phyloP scores from a whole-genome alignment of 1,284 basidiomycete genomes.

The Sanguinoderma infundibulare region DNA sequence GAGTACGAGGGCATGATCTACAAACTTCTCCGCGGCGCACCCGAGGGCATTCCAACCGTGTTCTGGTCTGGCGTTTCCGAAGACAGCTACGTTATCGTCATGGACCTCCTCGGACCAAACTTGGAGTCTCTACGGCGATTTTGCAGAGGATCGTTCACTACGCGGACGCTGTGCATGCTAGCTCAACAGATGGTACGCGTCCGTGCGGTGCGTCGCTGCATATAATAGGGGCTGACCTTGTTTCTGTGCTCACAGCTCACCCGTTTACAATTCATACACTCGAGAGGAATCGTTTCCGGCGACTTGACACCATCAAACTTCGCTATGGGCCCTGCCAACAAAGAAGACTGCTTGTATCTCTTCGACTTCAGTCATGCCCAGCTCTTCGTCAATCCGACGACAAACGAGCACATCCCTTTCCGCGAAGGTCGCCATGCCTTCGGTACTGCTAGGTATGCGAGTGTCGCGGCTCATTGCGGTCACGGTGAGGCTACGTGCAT shows the following conservation, averaged over 20 bases:
- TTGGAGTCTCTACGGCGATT: not conserved
- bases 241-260: not conserved
- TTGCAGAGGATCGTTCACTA: not conserved
- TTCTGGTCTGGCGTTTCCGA: not conserved
- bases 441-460: not conserved
- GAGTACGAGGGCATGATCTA: not conserved
- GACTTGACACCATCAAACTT: not conserved
- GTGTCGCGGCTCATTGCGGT: not conserved
- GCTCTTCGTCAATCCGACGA: not conserved
- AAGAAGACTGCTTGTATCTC: not conserved
- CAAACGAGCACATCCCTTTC: not conserved
- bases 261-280: not conserved
- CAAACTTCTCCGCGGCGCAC: not conserved
- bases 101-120: not conserved
- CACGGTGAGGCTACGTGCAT: not conserved
- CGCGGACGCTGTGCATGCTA: not conserved
- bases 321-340: not conserved
- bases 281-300: not conserved
- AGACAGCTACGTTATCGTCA: not conserved
- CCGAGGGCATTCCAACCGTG: not conserved
- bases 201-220: too few species aligned
- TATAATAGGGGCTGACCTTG: not conserved
- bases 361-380: not conserved
- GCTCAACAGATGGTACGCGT: not conserved
- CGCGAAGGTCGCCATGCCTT: not conserved